Conservation (phyloP, 345 rosid species). For the Camelina sativa region DNA sequence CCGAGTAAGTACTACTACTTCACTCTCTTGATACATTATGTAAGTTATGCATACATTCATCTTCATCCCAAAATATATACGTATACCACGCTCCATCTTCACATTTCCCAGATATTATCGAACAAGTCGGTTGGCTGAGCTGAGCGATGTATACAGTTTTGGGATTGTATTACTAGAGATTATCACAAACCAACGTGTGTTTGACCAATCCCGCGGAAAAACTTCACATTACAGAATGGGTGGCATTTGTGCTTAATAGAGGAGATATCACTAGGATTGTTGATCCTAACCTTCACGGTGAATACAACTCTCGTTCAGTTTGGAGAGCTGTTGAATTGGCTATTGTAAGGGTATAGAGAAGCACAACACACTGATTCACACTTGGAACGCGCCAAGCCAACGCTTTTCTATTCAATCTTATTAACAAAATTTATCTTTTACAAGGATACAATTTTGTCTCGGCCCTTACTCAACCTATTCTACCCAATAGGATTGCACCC, state of each 20-base stretch:
- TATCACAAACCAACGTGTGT: constrained; percentile 49
- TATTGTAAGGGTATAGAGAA: no score
- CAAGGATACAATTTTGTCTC: no score
- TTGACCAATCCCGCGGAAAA: constrained; percentile 28
- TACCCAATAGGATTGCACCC: no score
- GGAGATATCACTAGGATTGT: constrained; percentile 49
- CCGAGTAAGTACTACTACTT: constrained; percentile 28
- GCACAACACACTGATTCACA: no score
- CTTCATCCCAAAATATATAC: background rate
- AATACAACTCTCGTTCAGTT: constrained; percentile 37
- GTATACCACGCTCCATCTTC: background rate
- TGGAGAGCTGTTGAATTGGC: constrained; percentile 56
- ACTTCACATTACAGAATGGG: constrained; percentile 46
- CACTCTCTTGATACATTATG: no score
- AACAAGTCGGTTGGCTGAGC: constrained; percentile 43
- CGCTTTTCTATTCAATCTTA: no score
- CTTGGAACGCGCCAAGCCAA: no score
- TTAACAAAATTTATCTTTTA: no score
- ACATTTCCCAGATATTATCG: constrained; percentile 22
- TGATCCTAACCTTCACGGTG: constrained; percentile 50
- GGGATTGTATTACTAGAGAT: constrained; percentile 56
- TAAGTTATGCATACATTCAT: no score
- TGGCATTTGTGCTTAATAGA: constrained; percentile 30
- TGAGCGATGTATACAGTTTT: constrained; percentile 59
- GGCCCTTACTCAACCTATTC: no score